A percentile compares a stretch with the other conserved stretches of the same genome.
These are phyloP conservation scores for Wickerhamiella infanticola DNA, from an alignment of 1,139 yeast species.

Conservation along the genomic window DNA sequence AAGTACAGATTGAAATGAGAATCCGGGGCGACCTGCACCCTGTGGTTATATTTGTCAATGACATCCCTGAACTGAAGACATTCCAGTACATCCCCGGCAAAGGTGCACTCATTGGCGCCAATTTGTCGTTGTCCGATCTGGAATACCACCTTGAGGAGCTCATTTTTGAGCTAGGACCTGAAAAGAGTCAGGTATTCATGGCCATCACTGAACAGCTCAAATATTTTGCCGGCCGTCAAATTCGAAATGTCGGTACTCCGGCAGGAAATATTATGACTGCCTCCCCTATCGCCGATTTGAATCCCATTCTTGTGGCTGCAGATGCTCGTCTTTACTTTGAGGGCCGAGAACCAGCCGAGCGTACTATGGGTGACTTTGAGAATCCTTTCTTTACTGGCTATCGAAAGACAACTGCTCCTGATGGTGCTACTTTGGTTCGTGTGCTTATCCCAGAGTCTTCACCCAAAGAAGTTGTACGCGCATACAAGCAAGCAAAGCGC, in stretches of 20 bases:
- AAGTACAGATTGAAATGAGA: constrained; percentile 32
- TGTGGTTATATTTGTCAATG: constrained; percentile 28
- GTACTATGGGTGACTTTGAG: constrained; percentile 22
- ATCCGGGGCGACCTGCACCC: constrained; percentile 29
- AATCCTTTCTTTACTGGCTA: constrained; percentile 28
- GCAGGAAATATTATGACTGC: constrained; percentile 36
- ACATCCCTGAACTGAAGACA: constrained; percentile 26
- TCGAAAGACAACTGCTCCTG: constrained; percentile 27
- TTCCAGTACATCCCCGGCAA: constrained; percentile 23
- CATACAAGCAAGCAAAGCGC: constrained; percentile 32
- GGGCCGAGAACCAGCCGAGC: constrained; percentile 18
- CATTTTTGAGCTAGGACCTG: constrained; percentile 13
- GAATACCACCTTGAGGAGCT: constrained; percentile 25
- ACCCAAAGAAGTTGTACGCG: constrained; percentile 24
- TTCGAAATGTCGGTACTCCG: constrained; percentile 34
- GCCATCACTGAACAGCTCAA: constrained; percentile 30
- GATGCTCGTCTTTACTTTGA: constrained; percentile 27
- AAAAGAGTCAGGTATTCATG: constrained; percentile 22
- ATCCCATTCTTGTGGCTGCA: constrained; percentile 30
- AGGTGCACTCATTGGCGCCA: constrained; percentile 30
- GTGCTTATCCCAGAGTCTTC: constrained; percentile 28
- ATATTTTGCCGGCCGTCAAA: constrained; percentile 34
- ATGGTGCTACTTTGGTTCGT: constrained; percentile 23
- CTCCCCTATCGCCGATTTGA: constrained; percentile 34
- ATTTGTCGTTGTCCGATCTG: constrained; percentile 27